Conservation (phyloP, 352 stramenopile genomes). For the Globisporangium perplexum region DNA sequence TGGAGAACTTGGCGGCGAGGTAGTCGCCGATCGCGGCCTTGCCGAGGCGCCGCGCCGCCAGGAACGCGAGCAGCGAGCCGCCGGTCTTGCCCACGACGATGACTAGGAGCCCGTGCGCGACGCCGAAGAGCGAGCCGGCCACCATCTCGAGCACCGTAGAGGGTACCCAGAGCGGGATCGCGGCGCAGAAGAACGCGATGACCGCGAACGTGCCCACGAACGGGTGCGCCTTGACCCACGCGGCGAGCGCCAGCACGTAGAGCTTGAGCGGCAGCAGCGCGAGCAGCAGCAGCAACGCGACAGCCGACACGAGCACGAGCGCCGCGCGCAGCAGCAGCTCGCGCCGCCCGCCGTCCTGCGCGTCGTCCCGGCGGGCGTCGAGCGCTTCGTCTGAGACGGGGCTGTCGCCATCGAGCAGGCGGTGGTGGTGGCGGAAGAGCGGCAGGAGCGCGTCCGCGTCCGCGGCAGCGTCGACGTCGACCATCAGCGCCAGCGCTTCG, state of each 20-base stretch:
- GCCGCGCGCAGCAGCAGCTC: conserved; percentile 2
- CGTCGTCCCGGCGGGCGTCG: background rate
- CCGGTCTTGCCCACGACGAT: conserved; percentile 64
- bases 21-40: conserved; percentile 59
- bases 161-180: conserved; percentile 64
- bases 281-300: conserved; percentile 19
- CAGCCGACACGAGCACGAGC: background rate
- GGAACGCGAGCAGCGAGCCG: conserved; percentile 62
- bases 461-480: background rate
- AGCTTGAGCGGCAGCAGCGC: conserved; percentile 39
- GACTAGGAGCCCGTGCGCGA: conserved; percentile 39
- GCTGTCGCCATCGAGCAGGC: background rate
- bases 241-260: conserved; percentile 29
- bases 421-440: background rate
- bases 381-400: background rate
- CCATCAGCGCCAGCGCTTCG: too few relatives aligned
- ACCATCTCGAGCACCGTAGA: conserved; percentile 62
- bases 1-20: conserved; percentile 49
- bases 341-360: background rate
- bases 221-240: conserved; percentile 47
- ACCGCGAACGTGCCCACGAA: conserved; percentile 44
- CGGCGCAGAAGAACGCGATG: conserved; percentile 52
- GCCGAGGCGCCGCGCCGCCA: conserved; percentile 46
- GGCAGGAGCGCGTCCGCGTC: conserved; percentile 2
- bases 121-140: conserved; percentile 60